A percentile compares a stretch with the other conserved stretches of the same genome.
Evolutionary conservation across 495 filamentous ascomycete genomes (phyloP).

Genomic region (Podospora tetraspora): DNA sequence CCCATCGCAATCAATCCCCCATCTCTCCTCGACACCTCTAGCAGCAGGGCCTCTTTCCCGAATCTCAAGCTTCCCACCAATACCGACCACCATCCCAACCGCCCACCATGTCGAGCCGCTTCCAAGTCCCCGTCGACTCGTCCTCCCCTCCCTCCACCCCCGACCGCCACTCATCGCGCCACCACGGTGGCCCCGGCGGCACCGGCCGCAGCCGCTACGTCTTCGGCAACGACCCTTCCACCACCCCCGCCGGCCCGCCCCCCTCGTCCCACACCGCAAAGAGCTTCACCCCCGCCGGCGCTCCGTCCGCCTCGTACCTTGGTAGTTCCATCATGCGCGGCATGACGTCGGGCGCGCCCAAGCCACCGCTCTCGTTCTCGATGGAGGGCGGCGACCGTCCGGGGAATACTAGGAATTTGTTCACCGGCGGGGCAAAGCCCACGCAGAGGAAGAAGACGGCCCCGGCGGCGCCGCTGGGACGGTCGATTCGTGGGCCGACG

Average conservation of each 20-base stretch:
- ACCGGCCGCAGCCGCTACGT: slow-evolving; percentile 8
- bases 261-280: slow-evolving; percentile 44
- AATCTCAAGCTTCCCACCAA: not conserved
- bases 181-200: not conserved
- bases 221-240: slow-evolving; percentile 54
- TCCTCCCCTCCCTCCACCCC: slow-evolving; percentile 36
- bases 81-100: not conserved
- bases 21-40: not conserved
- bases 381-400: not conserved
- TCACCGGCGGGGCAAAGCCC: not conserved
- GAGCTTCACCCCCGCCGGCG: slow-evolving; percentile 71
- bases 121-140: slow-evolving; percentile 24
- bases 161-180: slow-evolving; percentile 23
- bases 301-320: slow-evolving; percentile 57
- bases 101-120: slow-evolving; percentile 30
- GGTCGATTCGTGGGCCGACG: slow-evolving; percentile 34
- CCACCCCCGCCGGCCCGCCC: slow-evolving; percentile 71
- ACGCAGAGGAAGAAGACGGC: slow-evolving; percentile 25
- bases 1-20: not conserved
- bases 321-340: slow-evolving; percentile 59
- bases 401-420: slow-evolving; percentile 1
- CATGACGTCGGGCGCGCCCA: slow-evolving; percentile 10
- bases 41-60: not conserved
- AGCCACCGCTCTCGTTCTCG: not conserved
- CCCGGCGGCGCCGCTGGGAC: slow-evolving; percentile 32